Conservation (phyloP, 208 protist genomes). For the Trypanosoma brucei region DNA sequence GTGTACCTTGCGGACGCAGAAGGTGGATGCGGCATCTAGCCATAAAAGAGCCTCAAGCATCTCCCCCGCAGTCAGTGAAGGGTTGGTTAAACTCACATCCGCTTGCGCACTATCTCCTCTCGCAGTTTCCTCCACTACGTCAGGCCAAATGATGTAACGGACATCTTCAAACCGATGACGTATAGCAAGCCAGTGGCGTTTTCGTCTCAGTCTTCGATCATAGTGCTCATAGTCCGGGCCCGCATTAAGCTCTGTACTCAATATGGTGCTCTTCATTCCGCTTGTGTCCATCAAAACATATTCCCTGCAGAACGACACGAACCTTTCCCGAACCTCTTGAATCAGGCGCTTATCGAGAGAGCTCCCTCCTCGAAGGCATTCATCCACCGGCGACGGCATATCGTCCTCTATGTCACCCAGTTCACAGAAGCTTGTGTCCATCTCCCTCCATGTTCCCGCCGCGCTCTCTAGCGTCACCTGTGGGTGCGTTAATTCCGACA, state of each 20-base stretch:
- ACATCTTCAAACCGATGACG: conserved; percentile 73
- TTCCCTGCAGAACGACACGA: conserved; percentile 63
- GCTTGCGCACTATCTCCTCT: neutral
- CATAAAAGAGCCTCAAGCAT: conserved; percentile 79
- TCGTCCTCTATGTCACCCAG: conserved; percentile 72
- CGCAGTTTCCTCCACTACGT: neutral
- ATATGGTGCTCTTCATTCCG: conserved; percentile 74
- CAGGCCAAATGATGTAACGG: conserved; percentile 71
- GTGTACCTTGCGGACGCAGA: conserved; percentile 59
- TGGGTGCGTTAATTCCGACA: conserved; percentile 72
- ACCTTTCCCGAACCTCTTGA: conserved; percentile 27
- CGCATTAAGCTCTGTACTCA: conserved; percentile 66
- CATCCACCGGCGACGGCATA: conserved; percentile 77
- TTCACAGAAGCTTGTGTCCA: conserved; percentile 82
- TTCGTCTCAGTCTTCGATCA: conserved; percentile 66
- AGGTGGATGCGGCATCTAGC: conserved; percentile 79
- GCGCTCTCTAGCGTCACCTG: conserved; percentile 38
- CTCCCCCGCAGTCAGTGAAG: conserved; percentile 27
- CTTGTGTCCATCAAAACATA: conserved; percentile 84
- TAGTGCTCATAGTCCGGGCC: conserved; percentile 85
- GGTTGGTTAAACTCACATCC: neutral
- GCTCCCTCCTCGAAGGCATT: conserved; percentile 27
- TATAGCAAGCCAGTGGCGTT: conserved; percentile 75
- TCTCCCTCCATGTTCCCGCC: conserved; percentile 40
- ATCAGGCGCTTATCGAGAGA: conserved; percentile 24